These are phyloP conservation scores for Cynara cardunculus DNA, from an alignment of 129 eudicot species.

Conservation along the genomic window DNA sequence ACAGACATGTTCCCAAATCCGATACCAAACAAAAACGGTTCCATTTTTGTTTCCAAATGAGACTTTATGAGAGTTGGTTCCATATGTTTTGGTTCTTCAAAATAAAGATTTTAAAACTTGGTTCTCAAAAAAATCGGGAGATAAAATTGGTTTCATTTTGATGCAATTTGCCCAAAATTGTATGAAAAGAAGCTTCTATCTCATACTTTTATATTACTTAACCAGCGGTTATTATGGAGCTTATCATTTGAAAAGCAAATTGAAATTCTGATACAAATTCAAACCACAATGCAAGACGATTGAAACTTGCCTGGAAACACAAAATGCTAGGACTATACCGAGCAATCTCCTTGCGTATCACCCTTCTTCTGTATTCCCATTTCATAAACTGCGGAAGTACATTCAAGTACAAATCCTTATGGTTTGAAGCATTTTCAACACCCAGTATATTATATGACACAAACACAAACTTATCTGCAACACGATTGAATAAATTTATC, in stretches of 20 bases:
- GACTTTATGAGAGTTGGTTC: background rate
- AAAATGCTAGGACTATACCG: constrained; percentile 57
- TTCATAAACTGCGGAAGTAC: constrained; percentile 50
- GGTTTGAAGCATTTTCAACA: constrained; percentile 76
- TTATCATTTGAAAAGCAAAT: background rate
- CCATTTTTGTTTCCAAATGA: background rate
- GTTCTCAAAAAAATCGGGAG: too few species aligned
- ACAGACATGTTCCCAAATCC: background rate
- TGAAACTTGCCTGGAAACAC: constrained; percentile 72
- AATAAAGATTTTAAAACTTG: background rate
- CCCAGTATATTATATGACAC: constrained; percentile 86
- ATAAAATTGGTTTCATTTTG: background rate
- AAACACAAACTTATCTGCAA: constrained; percentile 63
- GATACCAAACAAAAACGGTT: background rate
- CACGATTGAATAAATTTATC: constrained; percentile 12
- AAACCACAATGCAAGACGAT: background rate
- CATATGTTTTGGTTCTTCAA: background rate
- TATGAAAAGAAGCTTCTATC: background rate
- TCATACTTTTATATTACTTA: background rate
- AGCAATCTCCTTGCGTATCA: constrained; percentile 46
- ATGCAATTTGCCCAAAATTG: background rate
- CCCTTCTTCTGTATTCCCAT: constrained; percentile 58
- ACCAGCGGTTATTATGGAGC: background rate
- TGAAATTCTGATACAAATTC: background rate
- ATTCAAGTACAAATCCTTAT: constrained; percentile 56